Evolutionary conservation across 2,329 filamentous ascomycete species (phyloP).

Genomic region (Talaromyces sp.): DNA sequence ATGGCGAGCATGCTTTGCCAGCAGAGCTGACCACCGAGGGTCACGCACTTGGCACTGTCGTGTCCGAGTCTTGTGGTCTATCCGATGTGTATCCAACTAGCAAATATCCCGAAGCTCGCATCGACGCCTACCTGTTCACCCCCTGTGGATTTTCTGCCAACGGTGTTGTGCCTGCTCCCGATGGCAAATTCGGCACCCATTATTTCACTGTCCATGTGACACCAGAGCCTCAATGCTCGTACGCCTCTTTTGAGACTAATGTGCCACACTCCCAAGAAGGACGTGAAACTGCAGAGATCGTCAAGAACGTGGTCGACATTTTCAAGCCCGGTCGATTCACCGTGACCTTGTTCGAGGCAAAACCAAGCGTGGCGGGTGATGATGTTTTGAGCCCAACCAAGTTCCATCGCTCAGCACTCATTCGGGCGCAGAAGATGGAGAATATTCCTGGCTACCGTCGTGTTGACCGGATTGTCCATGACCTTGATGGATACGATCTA

Average conservation of each 20-base stretch:
- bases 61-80: slow-evolving; percentile 84
- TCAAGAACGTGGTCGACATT: slow-evolving; percentile 90
- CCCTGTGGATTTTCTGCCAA: slow-evolving; percentile 98
- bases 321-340: slow-evolving; percentile 98
- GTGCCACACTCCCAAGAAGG: slow-evolving; percentile 85
- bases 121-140: slow-evolving; percentile 94
- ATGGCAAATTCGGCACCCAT: slow-evolving; percentile 60
- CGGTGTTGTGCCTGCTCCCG: slow-evolving; percentile 79
- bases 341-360: slow-evolving; percentile 92
- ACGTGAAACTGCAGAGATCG: slow-evolving; percentile 81
- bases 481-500: slow-evolving; percentile 94
- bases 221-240: slow-evolving; percentile 93
- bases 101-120: slow-evolving; percentile 85
- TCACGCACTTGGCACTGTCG: slow-evolving; percentile 85
- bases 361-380: slow-evolving; percentile 48
- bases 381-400: slow-evolving; percentile 36
- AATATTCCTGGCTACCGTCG: slow-evolving; percentile 79
- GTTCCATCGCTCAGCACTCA: slow-evolving; percentile 36
- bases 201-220: slow-evolving; percentile 99
- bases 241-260: slow-evolving; percentile 97
- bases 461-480: slow-evolving; percentile 92
- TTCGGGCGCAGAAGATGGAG: slow-evolving; percentile 60
- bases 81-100: slow-evolving; percentile 81
- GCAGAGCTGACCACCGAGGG: slow-evolving; percentile 86
- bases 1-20: slow-evolving; percentile 49